Evolutionary conservation across 2,329 filamentous ascomycete species (phyloP), one percentile per base, ranked within the genome.

Genomic region (Seiridium cupressi): DNA sequence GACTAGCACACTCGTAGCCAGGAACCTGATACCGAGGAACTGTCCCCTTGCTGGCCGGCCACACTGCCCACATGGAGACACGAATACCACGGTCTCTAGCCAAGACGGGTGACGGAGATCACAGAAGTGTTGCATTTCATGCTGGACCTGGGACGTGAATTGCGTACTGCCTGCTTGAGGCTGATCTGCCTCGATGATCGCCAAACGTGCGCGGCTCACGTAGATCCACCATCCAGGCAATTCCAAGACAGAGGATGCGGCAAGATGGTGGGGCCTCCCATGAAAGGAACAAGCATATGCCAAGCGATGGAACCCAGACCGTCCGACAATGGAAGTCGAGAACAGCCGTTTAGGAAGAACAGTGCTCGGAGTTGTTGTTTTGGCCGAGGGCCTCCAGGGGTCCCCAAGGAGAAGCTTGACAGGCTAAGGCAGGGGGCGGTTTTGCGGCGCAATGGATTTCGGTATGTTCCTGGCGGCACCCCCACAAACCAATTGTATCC

Each of bases 191-290:
- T 58, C 44, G 18, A 47, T 46, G 54, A 57, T 57, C 54, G 42
- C 54, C 54, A 57, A 57, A 57, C 42, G 35, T 35, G 54, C 40
- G 44, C 44, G 32, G 55, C 44, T 44, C 46, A 26, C 40, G 55
- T 49, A 49, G 55, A 59, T 59, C 49, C 57, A 53, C 47, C 49
- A 58, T 46, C 48, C 57, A 59, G 40, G 57, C 57, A 59, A 44
- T 42, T 53, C 49, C 57, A 53, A 59, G 57, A 59, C 57, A 54
- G n/a, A 54, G 48, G 40, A 46, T 59, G 57, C 57, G 49, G 35
- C 57, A 59, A 59, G 57, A 49, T 54, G 57, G 57, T 59, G 57
- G 57, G 48, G 36, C 49, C 18, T 31, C 8, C 36, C 51, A 26
- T 31, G 34, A 35, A 53, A 8, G 11, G 31, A 26, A 38, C 42